Evolutionary conservation across 352 stramenopile species (phyloP).

Genomic region (Phytophthora crassamura): DNA sequence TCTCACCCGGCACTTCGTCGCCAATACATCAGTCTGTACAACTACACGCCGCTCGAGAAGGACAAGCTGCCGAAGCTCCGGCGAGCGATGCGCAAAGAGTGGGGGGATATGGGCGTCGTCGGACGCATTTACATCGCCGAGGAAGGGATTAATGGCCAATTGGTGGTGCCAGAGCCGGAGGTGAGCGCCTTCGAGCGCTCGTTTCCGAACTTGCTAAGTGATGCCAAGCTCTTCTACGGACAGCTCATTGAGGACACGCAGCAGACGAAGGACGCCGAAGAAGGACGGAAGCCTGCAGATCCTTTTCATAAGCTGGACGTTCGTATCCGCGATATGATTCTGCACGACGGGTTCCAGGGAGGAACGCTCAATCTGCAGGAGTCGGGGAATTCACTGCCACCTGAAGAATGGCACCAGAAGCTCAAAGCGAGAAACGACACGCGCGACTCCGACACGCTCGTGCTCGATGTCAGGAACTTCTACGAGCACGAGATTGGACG

Average conservation of each 20-base stretch:
- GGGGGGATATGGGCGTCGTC: slow-evolving; percentile 55
- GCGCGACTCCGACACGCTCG: slow-evolving; percentile 33
- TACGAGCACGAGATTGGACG: slow-evolving; percentile 67
- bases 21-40: slow-evolving; percentile 72
- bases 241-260: slow-evolving; percentile 32
- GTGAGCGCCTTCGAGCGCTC: slow-evolving; percentile 43
- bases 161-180: slow-evolving; percentile 88
- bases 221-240: slow-evolving; percentile 38
- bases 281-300: slow-evolving; percentile 10
- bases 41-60: slow-evolving; percentile 53
- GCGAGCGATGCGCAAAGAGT: slow-evolving; percentile 41
- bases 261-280: background rate
- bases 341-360: slow-evolving; percentile 85
- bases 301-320: slow-evolving; percentile 89
- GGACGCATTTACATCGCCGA: slow-evolving; percentile 92
- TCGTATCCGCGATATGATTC: slow-evolving; percentile 88
- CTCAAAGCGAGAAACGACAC: slow-evolving; percentile 39
- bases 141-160: slow-evolving; percentile 96
- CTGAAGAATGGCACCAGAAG: slow-evolving; percentile 34
- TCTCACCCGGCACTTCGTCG: slow-evolving; percentile 7
- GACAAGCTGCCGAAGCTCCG: slow-evolving; percentile 46
- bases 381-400: slow-evolving; percentile 24
- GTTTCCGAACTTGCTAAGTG: slow-evolving; percentile 29
- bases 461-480: slow-evolving; percentile 62
- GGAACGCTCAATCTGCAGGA: slow-evolving; percentile 35